Evolutionary conservation across 2,329 filamentous ascomycete genomes (phyloP), one percentile per base, ranked within the genome.

Genomic region (Aureobasidium sp.): DNA sequence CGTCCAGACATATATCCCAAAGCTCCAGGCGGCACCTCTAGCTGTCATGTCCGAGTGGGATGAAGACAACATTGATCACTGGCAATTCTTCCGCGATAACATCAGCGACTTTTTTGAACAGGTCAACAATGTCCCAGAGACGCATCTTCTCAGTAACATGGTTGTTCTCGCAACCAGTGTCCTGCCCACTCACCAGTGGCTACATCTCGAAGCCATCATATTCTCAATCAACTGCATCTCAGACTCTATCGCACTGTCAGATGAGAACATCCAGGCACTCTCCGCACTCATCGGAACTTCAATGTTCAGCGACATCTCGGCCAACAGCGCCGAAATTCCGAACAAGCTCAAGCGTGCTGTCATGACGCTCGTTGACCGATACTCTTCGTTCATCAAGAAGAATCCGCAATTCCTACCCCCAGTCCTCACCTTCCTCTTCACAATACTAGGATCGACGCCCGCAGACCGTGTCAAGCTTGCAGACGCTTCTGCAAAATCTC

Each of bases 81-180:
- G 92, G 72, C 79, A 81, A 57, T 86, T 89, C 62, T 90, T 90
- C 52, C 82, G 90, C 34, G 86, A 88, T 67, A 90, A 95, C 68
- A 86, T 92, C n/a, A 82, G 84, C 56, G 90, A 95, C 71, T 81
- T 94, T 56, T 78, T 94, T 31, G 85, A 91, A 67, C 85, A 87
- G 2, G 83, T 87, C 2, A 92, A 87, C 67, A 79, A 86, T 3
- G 70, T 78, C n/a, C 70, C 82, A 12, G 77, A 78, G 3, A 66
- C 67, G 12, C 72, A 75, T 15, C 69, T 83, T 65, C 75, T 82
- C 8, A 73, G 76, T 56, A 75, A 77, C 44, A 76, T 83, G 64
- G 74, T 80, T 45, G 69, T 76, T 34, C 73, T 80, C 55, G 72
- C 76, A 15, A 61, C 78, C 17, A 70, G 71, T 29, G 74, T 77